Percentiles rank a stretch among this genome's conserved stretches.
These are phyloP conservation scores for Chenopodium formosanum DNA, from an alignment of 148 eudicot species.

Conservation along the genomic window DNA sequence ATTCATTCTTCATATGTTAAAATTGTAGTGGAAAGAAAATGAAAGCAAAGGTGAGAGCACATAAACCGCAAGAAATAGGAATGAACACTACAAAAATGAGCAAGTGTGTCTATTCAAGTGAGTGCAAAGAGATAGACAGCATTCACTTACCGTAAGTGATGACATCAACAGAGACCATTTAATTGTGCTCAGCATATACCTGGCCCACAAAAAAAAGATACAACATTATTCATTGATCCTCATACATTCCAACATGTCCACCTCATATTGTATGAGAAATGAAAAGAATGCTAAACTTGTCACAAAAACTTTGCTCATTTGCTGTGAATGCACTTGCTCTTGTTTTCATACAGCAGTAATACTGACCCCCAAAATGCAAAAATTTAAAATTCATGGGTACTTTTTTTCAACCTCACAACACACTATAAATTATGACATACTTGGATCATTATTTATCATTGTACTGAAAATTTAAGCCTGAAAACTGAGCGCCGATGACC, in stretches of 20 bases:
- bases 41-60: too few relatives aligned
- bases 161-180: slow-evolving; percentile 95
- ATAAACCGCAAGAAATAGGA: background rate
- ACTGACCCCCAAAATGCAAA: background rate
- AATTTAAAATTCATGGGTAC: too few relatives aligned
- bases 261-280: background rate
- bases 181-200: slow-evolving; percentile 59
- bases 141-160: slow-evolving; percentile 63
- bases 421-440: background rate
- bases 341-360: background rate
- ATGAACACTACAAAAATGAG: background rate
- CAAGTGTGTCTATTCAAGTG: background rate
- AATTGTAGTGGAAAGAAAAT: too few relatives aligned
- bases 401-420: background rate
- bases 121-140: slow-evolving; percentile 13
- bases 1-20: too few relatives aligned
- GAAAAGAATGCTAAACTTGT: background rate
- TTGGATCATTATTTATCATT: background rate
- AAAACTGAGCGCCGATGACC: background rate
- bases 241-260: background rate
- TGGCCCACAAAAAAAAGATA: slow-evolving; percentile 34
- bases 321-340: background rate
- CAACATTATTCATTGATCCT: background rate
- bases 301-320: background rate
- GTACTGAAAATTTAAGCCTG: background rate